Conservation (phyloP, 176 grass and related monocot species). For the Elymus sibiricus region DNA sequence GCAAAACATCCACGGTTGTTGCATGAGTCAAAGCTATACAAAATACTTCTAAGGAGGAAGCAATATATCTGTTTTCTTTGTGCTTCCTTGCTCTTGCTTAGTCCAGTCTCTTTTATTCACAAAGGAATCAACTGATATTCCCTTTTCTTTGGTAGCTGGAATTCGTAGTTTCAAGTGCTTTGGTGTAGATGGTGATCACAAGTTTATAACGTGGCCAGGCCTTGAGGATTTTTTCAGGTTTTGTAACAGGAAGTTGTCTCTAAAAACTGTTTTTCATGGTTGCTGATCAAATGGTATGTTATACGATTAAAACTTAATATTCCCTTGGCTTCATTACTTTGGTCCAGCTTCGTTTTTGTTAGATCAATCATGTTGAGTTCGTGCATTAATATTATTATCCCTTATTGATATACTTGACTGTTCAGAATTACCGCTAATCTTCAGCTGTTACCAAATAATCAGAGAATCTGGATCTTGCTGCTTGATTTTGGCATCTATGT, state of each 20-base stretch:
- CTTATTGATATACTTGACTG: neutral
- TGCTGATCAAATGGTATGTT: constrained; percentile 81
- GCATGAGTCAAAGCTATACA: neutral
- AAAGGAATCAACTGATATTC: neutral
- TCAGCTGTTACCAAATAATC: neutral
- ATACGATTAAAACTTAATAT: too few relatives aligned
- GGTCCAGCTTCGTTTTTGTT: neutral
- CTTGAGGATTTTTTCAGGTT: constrained; percentile 78
- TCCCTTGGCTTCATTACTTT: neutral
- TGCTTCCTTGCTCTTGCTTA: neutral
- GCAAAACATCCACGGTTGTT: constrained; percentile 11
- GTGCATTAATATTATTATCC: neutral
- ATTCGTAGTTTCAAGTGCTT: constrained; percentile 71
- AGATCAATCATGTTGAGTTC: constrained; percentile 1
- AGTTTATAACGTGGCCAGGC: constrained; percentile 72
- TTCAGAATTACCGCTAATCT: neutral
- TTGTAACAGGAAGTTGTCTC: constrained; percentile 72
- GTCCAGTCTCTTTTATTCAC: neutral
- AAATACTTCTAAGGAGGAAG: constrained; percentile 12
- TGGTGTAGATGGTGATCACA: constrained; percentile 41
- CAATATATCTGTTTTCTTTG: neutral
- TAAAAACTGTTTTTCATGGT: constrained; percentile 79
- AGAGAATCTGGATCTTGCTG: constrained; percentile 7
- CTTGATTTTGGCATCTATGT: too few relatives aligned
- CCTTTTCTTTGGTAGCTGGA: neutral